These are phyloP conservation scores for Silene uniflora DNA, from an alignment of 148 eudicot species.

Conservation along the genomic window DNA sequence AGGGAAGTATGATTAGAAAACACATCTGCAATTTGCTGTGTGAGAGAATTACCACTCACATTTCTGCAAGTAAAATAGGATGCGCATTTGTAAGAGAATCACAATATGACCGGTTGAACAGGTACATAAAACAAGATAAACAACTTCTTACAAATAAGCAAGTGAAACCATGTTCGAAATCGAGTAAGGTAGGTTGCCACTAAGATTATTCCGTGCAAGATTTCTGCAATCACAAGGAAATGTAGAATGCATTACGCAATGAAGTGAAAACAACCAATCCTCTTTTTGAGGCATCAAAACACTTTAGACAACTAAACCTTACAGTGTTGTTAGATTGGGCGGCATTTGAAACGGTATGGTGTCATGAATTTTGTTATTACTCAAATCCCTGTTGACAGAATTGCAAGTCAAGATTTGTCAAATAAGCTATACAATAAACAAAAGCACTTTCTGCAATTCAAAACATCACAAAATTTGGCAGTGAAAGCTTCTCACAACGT, in stretches of 20 bases:
- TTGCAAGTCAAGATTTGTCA: constrained; percentile 8
- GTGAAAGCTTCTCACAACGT: constrained; percentile 50
- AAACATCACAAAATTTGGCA: neutral
- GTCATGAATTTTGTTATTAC: constrained; percentile 78
- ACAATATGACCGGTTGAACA: neutral
- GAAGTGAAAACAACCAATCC: constrained; percentile 3
- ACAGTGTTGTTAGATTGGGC: constrained; percentile 81
- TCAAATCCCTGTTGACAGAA: constrained; percentile 64
- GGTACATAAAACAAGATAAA: neutral
- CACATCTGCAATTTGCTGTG: constrained; percentile 67
- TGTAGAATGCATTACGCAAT: constrained; percentile 7
- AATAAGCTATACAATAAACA: neutral
- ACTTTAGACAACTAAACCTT: constrained; percentile 27
- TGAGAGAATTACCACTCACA: constrained; percentile 62
- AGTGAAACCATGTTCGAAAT: constrained; percentile 57
- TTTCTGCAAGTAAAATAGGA: constrained; percentile 42
- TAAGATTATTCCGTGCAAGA: constrained; percentile 71
- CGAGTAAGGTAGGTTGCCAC: constrained; percentile 81
- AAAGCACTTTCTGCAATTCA: neutral
- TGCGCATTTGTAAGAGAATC: constrained; percentile 22
- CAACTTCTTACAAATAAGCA: constrained; percentile 55
- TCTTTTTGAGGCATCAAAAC: constrained; percentile 6
- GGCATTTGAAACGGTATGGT: constrained; percentile 81
- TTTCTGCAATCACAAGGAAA: constrained; percentile 54
- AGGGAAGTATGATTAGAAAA: constrained; percentile 68